Percentiles rank a stretch among this genome's conserved stretches.
Conservation (phyloP, 768 basidiomycete genomes). For the Hygrocybe punicea region DNA sequence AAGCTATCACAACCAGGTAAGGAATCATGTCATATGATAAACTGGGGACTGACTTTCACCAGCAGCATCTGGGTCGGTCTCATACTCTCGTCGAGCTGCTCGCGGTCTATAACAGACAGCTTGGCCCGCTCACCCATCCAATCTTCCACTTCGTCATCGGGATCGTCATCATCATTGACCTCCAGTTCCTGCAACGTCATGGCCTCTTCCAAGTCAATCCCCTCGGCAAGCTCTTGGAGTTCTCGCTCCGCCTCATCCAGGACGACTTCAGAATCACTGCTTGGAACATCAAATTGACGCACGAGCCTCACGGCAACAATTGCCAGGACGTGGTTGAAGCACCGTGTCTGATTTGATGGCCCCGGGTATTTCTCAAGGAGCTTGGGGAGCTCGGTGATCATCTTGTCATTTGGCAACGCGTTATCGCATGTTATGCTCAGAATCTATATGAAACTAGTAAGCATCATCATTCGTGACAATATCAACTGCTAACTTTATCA, state of each 20-base stretch:
- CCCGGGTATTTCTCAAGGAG: constrained; percentile 23
- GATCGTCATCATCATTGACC: too few relatives aligned
- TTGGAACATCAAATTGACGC: constrained; percentile 31
- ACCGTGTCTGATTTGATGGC: constrained; percentile 23
- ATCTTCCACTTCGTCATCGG: too few relatives aligned
- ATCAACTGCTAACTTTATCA: constrained; percentile 28
- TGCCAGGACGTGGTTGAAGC: constrained; percentile 41
- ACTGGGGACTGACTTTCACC: constrained; percentile 9
- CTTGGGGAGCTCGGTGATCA: constrained; percentile 28
- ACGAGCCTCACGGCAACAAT: constrained; percentile 35
- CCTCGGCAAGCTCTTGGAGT: not conserved
- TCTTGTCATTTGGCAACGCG: constrained; percentile 22
- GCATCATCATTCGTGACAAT: not conserved
- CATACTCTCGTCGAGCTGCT: not conserved
- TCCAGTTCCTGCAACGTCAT: too few relatives aligned
- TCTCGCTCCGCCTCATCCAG: not conserved
- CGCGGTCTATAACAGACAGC: not conserved
- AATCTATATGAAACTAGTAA: constrained; percentile 17
- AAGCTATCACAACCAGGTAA: constrained; percentile 14
- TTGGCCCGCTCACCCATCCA: constrained; percentile 2
- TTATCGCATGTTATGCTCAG: constrained; percentile 28
- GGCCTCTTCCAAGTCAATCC: not conserved
- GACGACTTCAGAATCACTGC: not conserved
- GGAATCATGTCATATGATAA: not conserved
- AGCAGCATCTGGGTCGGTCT: constrained; percentile 6